Evolutionary conservation across 2,329 filamentous ascomycete genomes (phyloP).

Genomic region (Beauveria pseudobassiana): DNA sequence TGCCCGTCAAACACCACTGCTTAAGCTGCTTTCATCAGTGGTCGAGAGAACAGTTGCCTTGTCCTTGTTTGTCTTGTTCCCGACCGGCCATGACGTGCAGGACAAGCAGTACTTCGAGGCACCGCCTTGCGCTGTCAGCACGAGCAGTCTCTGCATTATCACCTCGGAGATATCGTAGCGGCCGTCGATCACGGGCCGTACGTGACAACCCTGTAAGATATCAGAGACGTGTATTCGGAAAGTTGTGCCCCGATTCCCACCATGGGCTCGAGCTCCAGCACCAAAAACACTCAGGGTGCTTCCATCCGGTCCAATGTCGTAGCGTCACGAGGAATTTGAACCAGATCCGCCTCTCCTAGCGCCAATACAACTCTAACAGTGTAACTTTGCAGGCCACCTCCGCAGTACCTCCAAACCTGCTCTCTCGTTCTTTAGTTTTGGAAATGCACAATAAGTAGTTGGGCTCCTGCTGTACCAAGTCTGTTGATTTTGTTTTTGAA

Average conservation of each 20-base stretch:
- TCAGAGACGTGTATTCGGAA: neutral
- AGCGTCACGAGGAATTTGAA: constrained; percentile 8
- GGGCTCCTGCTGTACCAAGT: neutral
- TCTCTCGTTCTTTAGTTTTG: neutral
- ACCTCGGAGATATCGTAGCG: neutral
- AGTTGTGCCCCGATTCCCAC: neutral
- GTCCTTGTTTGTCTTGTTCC: neutral
- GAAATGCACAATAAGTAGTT: neutral
- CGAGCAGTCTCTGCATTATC: neutral
- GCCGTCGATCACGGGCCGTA: too few species aligned
- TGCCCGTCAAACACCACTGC: neutral
- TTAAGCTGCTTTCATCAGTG: neutral
- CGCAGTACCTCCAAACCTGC: constrained; percentile 8
- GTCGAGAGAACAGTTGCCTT: neutral
- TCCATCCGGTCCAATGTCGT: neutral
- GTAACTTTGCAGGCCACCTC: constrained; percentile 2
- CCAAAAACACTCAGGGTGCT: neutral
- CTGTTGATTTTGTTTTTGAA: neutral
- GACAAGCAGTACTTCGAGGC: neutral
- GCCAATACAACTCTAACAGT: neutral
- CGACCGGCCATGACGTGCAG: neutral
- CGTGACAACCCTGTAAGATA: neutral
- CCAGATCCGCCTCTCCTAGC: constrained; percentile 11
- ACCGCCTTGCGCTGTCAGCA: neutral
- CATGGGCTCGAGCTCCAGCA: constrained; percentile 8